A percentile compares a stretch with the other conserved stretches of the same genome.
Conservation (phyloP, 352 stramenopile species). For the Globisporangium spinosum region DNA sequence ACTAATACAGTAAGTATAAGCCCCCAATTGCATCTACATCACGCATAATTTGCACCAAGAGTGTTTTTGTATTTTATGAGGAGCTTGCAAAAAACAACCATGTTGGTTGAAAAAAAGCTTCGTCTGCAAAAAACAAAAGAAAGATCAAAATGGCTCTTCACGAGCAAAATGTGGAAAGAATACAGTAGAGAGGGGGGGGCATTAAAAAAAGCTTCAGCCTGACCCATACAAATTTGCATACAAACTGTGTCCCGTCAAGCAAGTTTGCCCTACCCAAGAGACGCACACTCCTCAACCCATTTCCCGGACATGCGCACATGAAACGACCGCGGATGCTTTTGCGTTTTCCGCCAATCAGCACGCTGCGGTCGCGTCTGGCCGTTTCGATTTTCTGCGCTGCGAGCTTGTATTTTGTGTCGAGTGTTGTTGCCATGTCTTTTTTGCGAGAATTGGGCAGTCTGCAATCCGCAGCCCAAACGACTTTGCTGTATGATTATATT, state of each 20-base stretch:
- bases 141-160: background rate
- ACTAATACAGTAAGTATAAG: no score
- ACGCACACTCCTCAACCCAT: slow-evolving; percentile 3
- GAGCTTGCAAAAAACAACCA: background rate
- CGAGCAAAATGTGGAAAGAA: background rate
- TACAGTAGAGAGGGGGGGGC: background rate
- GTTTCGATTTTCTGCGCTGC: slow-evolving; percentile 17
- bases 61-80: background rate
- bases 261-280: background rate
- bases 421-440: background rate
- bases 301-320: slow-evolving; percentile 7
- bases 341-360: slow-evolving; percentile 13
- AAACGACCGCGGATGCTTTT: slow-evolving; percentile 2
- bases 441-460: background rate
- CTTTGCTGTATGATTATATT: background rate
- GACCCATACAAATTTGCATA: slow-evolving; percentile 3
- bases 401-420: background rate
- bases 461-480: background rate
- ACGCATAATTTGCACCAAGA: background rate
- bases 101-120: background rate
- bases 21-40: background rate
- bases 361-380: slow-evolving; percentile 9
- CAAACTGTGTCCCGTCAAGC: slow-evolving; percentile 1
- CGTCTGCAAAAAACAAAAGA: background rate
- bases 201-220: background rate